Base-by-base conservation (phyloP, 2,329 filamentous ascomycete species). In the Fusarium torulosum region DNA sequence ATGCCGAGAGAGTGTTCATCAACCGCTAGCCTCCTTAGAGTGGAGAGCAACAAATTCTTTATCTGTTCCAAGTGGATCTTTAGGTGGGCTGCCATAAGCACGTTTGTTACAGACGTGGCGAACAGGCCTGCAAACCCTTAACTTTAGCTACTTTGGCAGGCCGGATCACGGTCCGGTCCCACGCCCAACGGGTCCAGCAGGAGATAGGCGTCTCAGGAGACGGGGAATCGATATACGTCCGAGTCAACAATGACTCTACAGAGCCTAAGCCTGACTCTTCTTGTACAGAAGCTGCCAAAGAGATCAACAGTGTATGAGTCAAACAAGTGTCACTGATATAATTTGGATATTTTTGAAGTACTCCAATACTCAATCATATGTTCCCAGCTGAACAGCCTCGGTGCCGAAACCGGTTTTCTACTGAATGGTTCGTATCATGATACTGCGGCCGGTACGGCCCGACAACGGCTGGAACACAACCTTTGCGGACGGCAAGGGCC, bases 341-440 rank as follows among this genome's bases (percentile, higher is more conserved):
- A 14, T 33, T 7, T 10, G 29, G 7, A 15, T 29, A 33, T 15
- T 15, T 13, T 3, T 33, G 11, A 29, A 10, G 14, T 15, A 33
- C 4, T 7, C 14, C 14, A 33, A 33, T 13, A 33, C 15, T 7
- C 14, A 33, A 11, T 19, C 21, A 29, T 3, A 14, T 21, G n/a
- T 40, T 55, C 52, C 27, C 29, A 44, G 14, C 14, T 33, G 29
- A 15, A 33, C 59, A 60, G 46, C 25, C 19, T 61, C 47, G 70
- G 63, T 54, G 57, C 66, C 66, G 66, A 72, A 65, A 45, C 43
- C 63, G 66, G 68, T 41, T 58, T 55, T 63, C 54, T 19, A 55
- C 25, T 10, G n/a, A n/a, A n/a, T n/a, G n/a, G n/a, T n/a, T n/a
- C n/a, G n/a, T n/a, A n/a, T n/a, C n/a, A n/a, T n/a, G n/a, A 10